These are phyloP conservation scores for Candida labiduridarum DNA, from an alignment of 1,139 yeast species.

Conservation along the genomic window DNA sequence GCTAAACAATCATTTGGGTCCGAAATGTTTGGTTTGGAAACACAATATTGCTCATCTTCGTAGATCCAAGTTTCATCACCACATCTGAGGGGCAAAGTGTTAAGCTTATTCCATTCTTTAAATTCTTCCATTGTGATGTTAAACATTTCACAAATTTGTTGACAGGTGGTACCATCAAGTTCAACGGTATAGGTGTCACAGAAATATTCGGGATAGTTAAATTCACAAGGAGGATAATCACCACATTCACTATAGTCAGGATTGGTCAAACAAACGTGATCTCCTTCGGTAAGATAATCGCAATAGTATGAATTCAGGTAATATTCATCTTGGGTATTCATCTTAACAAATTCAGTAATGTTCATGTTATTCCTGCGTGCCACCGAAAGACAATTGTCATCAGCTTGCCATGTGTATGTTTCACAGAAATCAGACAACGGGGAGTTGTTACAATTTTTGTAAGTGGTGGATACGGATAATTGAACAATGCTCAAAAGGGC, in stretches of 20 bases:
- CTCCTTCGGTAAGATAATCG: neutral
- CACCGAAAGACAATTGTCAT: neutral
- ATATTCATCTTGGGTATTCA: neutral
- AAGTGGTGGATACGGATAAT: neutral
- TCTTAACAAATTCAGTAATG: neutral
- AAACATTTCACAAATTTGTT: neutral
- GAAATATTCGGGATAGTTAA: neutral
- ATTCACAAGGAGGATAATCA: neutral
- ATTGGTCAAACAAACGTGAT: neutral
- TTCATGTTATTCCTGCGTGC: neutral
- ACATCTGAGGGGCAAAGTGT: neutral
- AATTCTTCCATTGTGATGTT: neutral
- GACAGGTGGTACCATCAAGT: neutral
- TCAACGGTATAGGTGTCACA: neutral
- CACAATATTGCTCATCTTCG: neutral
- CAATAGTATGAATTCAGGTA: neutral
- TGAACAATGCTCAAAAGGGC: neutral
- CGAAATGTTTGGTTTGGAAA: neutral
- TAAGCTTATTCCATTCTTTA: neutral
- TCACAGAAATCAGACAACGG: constrained; percentile 1
- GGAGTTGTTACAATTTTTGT: neutral
- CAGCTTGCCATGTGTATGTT: neutral
- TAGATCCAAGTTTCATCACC: neutral
- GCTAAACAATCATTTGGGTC: neutral
- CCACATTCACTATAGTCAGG: constrained; percentile 1